phyloP scores from a whole-genome alignment of 352 stramenopile species.

The Proteromonas lacertae region DNA sequence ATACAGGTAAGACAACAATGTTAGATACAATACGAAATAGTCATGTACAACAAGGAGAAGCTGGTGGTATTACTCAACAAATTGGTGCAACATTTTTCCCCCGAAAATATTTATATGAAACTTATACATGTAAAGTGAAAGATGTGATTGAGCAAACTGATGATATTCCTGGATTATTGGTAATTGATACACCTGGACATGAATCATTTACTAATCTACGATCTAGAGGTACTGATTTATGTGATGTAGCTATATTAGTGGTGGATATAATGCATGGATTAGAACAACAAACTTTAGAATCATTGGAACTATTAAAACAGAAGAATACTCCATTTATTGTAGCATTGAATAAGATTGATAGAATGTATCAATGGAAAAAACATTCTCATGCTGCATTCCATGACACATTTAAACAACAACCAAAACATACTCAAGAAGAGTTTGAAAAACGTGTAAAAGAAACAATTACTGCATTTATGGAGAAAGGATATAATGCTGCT shows the following conservation, averaged over 20 bases:
- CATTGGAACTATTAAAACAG: conserved; percentile 67
- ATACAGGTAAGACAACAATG: conserved; percentile 87
- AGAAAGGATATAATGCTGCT: conserved; percentile 87
- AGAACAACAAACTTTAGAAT: conserved; percentile 93
- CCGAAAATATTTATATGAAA: too few relatives aligned
- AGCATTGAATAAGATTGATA: conserved; percentile 94
- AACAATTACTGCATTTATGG: conserved; percentile 68
- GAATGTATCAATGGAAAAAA: conserved; percentile 90
- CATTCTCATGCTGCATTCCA: conserved; percentile 65
- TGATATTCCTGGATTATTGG: conserved; percentile 46
- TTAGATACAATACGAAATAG: conserved; percentile 96
- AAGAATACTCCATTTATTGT: conserved; percentile 87
- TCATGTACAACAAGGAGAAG: conserved; percentile 67
- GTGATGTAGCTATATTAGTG: conserved; percentile 96
- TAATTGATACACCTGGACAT: conserved; percentile 98
- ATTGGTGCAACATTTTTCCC: conserved; percentile 77
- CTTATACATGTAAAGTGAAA: conserved; percentile 11
- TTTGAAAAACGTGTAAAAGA: conserved; percentile 63
- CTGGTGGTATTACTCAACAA: conserved; percentile 91
- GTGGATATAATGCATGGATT: conserved; percentile 98
- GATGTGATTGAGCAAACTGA: conserved; percentile 12
- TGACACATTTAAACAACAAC: conserved; percentile 37
- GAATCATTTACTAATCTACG: conserved; percentile 96
- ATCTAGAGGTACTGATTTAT: conserved; percentile 69
- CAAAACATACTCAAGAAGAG: conserved; percentile 66